Conservation (phyloP, 2,329 filamentous ascomycete species). For the Hymenoscyphus salicellus region DNA sequence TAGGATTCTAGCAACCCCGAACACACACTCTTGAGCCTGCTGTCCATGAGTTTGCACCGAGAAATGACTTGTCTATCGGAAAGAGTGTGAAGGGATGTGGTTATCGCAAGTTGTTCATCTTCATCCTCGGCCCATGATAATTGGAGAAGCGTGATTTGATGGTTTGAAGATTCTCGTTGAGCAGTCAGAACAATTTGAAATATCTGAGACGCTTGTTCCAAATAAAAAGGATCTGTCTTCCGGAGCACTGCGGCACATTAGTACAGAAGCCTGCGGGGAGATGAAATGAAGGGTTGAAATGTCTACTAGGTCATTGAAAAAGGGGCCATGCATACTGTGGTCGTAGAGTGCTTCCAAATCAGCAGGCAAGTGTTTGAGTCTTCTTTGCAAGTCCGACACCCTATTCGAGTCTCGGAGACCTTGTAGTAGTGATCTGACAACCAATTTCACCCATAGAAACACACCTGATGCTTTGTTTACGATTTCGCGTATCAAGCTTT, state of each 20-base stretch:
- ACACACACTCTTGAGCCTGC: constrained; percentile 10
- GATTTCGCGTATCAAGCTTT: constrained; percentile 12
- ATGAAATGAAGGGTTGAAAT: too few relatives aligned
- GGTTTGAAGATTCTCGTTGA: constrained; percentile 4
- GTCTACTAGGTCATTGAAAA: too few relatives aligned
- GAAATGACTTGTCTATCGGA: not conserved
- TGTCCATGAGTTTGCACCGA: constrained; percentile 12
- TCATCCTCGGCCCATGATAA: constrained; percentile 11
- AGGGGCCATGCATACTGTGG: constrained; percentile 4
- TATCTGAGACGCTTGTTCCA: constrained; percentile 12
- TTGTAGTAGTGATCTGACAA: constrained; percentile 19
- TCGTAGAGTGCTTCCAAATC: constrained; percentile 17
- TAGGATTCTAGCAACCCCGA: constrained; percentile 11
- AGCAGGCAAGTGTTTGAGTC: constrained; percentile 13
- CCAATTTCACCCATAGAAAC: constrained; percentile 29
- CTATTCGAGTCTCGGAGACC: constrained; percentile 17
- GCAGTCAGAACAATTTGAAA: constrained; percentile 11
- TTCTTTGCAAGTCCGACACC: constrained; percentile 14
- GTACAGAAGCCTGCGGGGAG: too few relatives aligned
- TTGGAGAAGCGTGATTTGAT: constrained; percentile 10
- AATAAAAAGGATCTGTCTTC: constrained; percentile 4
- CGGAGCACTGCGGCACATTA: constrained; percentile 3
- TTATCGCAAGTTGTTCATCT: constrained; percentile 5
- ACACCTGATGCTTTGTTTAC: constrained; percentile 22
- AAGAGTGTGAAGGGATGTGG: not conserved